A percentile compares a stretch with the other conserved stretches of the same genome.
These are phyloP conservation scores for Vigna nakashimae DNA, from an alignment of 306 rosid genomes.

Conservation along the genomic window DNA sequence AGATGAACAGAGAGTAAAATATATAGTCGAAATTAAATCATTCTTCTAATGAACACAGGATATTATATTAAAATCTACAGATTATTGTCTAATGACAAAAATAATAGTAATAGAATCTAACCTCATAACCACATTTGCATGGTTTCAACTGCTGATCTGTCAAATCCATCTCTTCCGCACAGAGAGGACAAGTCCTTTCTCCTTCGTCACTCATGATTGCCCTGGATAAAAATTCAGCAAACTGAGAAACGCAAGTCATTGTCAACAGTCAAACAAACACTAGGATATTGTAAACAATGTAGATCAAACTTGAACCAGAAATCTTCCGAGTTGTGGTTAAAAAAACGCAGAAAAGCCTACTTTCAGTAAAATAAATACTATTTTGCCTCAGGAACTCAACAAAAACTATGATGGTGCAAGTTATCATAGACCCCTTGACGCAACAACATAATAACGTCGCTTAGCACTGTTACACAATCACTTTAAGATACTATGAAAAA, in stretches of 20 bases:
- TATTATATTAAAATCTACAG: constrained; percentile 22
- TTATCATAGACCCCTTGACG: neutral
- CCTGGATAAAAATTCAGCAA: constrained; percentile 32
- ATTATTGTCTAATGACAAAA: constrained; percentile 18
- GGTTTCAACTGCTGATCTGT: constrained; percentile 99
- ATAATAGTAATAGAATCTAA: constrained; percentile 40
- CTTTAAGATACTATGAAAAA: neutral
- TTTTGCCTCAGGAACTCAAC: neutral
- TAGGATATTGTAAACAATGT: constrained; percentile 2
- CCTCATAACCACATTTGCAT: constrained; percentile 97
- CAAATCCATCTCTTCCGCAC: constrained; percentile 99
- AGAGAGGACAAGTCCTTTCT: constrained; percentile 97
- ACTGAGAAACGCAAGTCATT: constrained; percentile 23
- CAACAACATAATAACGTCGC: constrained; percentile 18
- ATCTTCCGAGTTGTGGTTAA: neutral
- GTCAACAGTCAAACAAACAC: constrained; percentile 13
- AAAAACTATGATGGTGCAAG: neutral
- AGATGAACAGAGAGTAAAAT: constrained; percentile 15
- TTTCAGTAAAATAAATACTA: neutral
- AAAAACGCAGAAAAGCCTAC: neutral
- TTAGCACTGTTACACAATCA: constrained; percentile 2
- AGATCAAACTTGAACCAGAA: constrained; percentile 8
- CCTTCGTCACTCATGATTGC: constrained; percentile 97
- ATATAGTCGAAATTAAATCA: neutral
- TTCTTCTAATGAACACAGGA: constrained; percentile 4